These are phyloP conservation scores for Trichopus zeylanicus DNA, from an alignment of 116 monocot genomes.

Conservation along the genomic window DNA sequence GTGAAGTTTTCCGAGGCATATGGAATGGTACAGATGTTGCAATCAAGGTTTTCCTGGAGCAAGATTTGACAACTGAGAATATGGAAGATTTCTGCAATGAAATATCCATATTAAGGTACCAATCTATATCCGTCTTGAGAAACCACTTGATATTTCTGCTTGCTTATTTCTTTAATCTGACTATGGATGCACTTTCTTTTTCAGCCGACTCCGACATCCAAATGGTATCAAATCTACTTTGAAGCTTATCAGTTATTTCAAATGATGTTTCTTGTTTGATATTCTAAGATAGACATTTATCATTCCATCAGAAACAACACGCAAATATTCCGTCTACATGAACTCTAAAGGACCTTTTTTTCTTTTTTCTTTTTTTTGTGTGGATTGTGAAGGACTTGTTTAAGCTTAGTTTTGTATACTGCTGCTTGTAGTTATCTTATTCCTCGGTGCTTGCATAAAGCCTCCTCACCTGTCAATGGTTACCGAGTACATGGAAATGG, in stretches of 20 bases:
- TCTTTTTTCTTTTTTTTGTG: too few relatives aligned
- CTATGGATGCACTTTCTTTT: conserved; percentile 18
- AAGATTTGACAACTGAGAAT: conserved; percentile 95
- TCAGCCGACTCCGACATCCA: conserved; percentile 98
- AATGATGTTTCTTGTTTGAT: background rate
- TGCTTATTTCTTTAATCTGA: background rate
- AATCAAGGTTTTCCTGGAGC: conserved; percentile 93
- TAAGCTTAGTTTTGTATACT: background rate
- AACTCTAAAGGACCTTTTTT: too few relatives aligned
- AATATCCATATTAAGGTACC: conserved; percentile 88
- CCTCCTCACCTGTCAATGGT: conserved; percentile 96
- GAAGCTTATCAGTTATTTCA: background rate
- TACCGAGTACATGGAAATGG: conserved; percentile 99
- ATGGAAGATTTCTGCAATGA: conserved; percentile 98
- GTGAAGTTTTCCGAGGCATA: conserved; percentile 95
- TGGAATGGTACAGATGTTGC: conserved; percentile 99
- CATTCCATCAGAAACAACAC: too few relatives aligned
- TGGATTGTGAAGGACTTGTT: background rate
- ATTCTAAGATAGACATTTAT: background rate
- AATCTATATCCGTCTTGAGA: background rate
- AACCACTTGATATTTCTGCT: background rate
- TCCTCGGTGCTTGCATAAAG: conserved; percentile 89
- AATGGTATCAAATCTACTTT: conserved; percentile 60
- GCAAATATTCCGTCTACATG: background rate
- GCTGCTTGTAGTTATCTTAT: conserved; percentile 80